Conservation (phyloP, 2,329 filamentous ascomycete genomes). For the Verticillium tricorpus region DNA sequence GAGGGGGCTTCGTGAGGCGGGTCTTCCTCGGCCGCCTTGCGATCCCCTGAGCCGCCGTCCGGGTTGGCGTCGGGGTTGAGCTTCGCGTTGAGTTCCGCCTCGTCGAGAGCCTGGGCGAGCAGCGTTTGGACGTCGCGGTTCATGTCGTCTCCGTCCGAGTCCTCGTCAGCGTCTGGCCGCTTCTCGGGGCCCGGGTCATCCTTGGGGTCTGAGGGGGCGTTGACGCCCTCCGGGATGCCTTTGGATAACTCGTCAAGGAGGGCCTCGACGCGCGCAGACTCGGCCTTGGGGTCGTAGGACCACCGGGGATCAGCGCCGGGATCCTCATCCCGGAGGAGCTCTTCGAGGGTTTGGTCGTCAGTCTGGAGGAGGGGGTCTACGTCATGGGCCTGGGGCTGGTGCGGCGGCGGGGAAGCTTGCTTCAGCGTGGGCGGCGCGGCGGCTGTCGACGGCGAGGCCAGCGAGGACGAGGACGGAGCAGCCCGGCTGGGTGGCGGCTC, state of each 20-base stretch:
- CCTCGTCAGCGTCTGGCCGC: constrained; percentile 23
- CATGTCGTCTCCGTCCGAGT: constrained; percentile 51
- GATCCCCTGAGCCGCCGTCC: not conserved
- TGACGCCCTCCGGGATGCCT: constrained; percentile 19
- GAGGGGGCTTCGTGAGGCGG: not conserved
- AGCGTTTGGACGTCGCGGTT: constrained; percentile 36
- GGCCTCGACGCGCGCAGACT: constrained; percentile 23
- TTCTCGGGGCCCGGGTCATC: not conserved
- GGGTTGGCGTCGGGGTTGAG: constrained; percentile 1
- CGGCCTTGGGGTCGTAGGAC: constrained; percentile 21
- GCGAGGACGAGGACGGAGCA: constrained; percentile 8
- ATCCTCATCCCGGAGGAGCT: constrained; percentile 41
- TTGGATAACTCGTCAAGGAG: constrained; percentile 31
- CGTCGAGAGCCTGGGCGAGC: constrained; percentile 41
- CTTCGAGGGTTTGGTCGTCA: constrained; percentile 49
- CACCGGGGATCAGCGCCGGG: constrained; percentile 15
- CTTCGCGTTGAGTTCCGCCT: constrained; percentile 31
- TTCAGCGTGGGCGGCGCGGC: constrained; percentile 10
- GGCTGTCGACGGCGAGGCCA: constrained; percentile 10
- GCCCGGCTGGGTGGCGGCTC: not conserved
- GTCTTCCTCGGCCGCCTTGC: not conserved
- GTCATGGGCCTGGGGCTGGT: not conserved
- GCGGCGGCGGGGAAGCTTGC: not conserved
- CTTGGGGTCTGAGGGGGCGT: not conserved
- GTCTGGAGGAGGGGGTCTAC: constrained; percentile 36